phyloP scores from a whole-genome alignment of 495 filamentous ascomycete species.

The Hypoxylon rickii region DNA sequence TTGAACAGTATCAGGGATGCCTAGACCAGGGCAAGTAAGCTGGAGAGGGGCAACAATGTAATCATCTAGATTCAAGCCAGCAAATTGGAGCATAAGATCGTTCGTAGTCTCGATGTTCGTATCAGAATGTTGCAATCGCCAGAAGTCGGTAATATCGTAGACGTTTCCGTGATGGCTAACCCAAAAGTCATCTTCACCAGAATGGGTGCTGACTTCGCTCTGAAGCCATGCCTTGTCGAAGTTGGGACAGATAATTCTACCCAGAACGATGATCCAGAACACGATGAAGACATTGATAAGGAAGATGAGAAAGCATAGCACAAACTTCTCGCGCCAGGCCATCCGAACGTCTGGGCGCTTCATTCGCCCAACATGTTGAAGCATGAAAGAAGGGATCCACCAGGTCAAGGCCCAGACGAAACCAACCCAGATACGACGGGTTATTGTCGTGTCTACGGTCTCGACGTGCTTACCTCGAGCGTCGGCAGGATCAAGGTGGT shows the following conservation, averaged over 20 bases:
- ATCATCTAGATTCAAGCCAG: slow-evolving; percentile 75
- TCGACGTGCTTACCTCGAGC: slow-evolving; percentile 77
- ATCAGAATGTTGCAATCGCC: slow-evolving; percentile 81
- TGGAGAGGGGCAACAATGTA: slow-evolving; percentile 84
- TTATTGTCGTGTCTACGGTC: slow-evolving; percentile 62
- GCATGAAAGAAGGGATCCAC: slow-evolving; percentile 88
- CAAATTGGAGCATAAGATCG: slow-evolving; percentile 74
- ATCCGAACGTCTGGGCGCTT: slow-evolving; percentile 95
- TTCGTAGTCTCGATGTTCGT: slow-evolving; percentile 59
- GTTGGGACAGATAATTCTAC: slow-evolving; percentile 84
- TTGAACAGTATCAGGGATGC: slow-evolving; percentile 53
- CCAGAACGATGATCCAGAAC: slow-evolving; percentile 92
- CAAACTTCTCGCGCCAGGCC: slow-evolving; percentile 95
- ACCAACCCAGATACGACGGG: slow-evolving; percentile 76
- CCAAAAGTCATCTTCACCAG: slow-evolving; percentile 76
- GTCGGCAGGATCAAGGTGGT: slow-evolving; percentile 71
- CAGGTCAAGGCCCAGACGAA: slow-evolving; percentile 87
- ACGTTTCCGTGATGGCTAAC: slow-evolving; percentile 88
- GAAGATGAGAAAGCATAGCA: slow-evolving; percentile 78
- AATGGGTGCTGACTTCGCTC: slow-evolving; percentile 72
- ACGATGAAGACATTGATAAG: slow-evolving; percentile 82
- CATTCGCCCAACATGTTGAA: slow-evolving; percentile 88
- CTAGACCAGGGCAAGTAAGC: slow-evolving; percentile 71
- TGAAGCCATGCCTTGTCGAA: slow-evolving; percentile 87
- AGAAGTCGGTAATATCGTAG: slow-evolving; percentile 91